Conservation (phyloP, 768 basidiomycete species). For the Leccinellum rugosiceps region DNA sequence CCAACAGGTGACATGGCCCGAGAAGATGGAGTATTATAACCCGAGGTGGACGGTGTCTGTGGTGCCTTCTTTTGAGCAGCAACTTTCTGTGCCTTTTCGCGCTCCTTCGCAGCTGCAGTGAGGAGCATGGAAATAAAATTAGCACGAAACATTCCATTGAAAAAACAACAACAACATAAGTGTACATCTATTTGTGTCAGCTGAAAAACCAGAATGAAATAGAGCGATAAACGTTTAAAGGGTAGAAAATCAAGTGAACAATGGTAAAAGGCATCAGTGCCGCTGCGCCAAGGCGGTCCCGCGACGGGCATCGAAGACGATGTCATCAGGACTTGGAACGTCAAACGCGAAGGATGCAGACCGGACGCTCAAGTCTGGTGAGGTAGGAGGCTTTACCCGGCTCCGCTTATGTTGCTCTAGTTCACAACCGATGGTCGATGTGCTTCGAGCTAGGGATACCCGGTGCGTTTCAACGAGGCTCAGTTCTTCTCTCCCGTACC, state of each 20-base stretch:
- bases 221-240: conserved; percentile 11
- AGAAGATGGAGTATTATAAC: conserved; percentile 38
- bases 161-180: conserved; percentile 26
- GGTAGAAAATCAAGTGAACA: not conserved
- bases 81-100: conserved; percentile 68
- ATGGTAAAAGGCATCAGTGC: conserved; percentile 16
- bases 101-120: conserved; percentile 70
- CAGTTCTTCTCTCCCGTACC: conserved; percentile 33
- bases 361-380: conserved; percentile 36
- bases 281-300: conserved; percentile 60
- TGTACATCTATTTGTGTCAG: conserved; percentile 29
- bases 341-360: conserved; percentile 63
- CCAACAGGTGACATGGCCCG: conserved; percentile 41
- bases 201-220: conserved; percentile 15
- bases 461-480: conserved; percentile 29
- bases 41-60: conserved; percentile 35
- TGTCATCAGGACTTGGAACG: conserved; percentile 88
- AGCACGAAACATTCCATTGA: conserved; percentile 38
- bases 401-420: conserved; percentile 7
- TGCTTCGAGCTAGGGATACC: conserved; percentile 28
- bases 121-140: conserved; percentile 32
- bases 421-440: conserved; percentile 23
- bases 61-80: conserved; percentile 41
- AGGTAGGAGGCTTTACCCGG: conserved; percentile 11
- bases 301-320: conserved; percentile 75